phyloP scores from a whole-genome alignment of 352 stramenopile genomes.

The Thraustochytrium sp. region DNA sequence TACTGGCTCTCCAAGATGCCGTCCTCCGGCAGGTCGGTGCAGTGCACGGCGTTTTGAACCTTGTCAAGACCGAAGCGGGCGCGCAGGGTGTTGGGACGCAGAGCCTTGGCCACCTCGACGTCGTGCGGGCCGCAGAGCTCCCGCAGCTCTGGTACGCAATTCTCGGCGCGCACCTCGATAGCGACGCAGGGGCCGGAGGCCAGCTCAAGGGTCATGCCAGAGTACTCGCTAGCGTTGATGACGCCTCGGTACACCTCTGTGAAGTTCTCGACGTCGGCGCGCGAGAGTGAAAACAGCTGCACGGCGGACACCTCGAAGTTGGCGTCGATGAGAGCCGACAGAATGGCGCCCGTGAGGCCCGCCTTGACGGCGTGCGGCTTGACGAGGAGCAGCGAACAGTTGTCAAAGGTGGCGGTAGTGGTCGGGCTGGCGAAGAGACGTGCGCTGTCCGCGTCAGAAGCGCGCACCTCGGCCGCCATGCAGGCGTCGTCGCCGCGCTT shows the following conservation, averaged over 20 bases:
- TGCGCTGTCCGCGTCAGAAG: background rate
- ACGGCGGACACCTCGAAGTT: slow-evolving; percentile 74
- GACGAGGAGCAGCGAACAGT: slow-evolving; percentile 83
- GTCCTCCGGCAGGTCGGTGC: slow-evolving; percentile 70
- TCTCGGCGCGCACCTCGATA: slow-evolving; percentile 70
- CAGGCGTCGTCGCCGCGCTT: background rate
- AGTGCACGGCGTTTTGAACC: slow-evolving; percentile 76
- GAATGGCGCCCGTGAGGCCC: slow-evolving; percentile 65
- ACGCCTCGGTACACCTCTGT: slow-evolving; percentile 82
- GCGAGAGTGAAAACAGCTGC: slow-evolving; percentile 76
- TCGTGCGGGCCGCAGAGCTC: slow-evolving; percentile 78
- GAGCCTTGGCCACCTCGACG: slow-evolving; percentile 82
- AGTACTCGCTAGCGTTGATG: slow-evolving; percentile 70
- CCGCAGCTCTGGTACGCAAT: slow-evolving; percentile 68
- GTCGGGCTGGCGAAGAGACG: slow-evolving; percentile 6
- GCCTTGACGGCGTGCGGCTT: slow-evolving; percentile 84
- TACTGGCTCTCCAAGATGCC: slow-evolving; percentile 69
- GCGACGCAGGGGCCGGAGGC: slow-evolving; percentile 75
- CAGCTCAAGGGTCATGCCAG: slow-evolving; percentile 78
- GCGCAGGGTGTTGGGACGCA: slow-evolving; percentile 76
- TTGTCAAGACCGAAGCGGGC: slow-evolving; percentile 76
- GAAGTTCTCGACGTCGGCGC: slow-evolving; percentile 76
- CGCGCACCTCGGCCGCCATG: background rate
- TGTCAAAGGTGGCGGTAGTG: slow-evolving; percentile 67
- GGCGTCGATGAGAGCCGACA: slow-evolving; percentile 66